These are phyloP conservation scores for Monoraphidium neglectum DNA, from an alignment of 139 green algal genomes.

Conservation along the genomic window DNA sequence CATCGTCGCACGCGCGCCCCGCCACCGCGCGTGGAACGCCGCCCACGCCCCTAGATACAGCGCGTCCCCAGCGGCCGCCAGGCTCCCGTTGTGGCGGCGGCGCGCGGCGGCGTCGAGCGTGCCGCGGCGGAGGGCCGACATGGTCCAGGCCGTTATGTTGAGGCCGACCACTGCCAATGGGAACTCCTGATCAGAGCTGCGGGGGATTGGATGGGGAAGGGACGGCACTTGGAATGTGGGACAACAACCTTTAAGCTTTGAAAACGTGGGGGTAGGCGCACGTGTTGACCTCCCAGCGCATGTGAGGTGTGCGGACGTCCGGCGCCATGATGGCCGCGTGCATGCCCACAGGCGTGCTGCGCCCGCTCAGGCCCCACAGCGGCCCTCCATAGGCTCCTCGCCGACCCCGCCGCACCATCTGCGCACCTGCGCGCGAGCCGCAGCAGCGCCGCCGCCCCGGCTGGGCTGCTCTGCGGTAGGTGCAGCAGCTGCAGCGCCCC, in stretches of 20 bases:
- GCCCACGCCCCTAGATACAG: slow-evolving; percentile 28
- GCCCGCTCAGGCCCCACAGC: too few relatives aligned
- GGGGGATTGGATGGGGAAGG: background rate
- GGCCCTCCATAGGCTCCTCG: too few relatives aligned
- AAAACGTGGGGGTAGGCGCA: background rate
- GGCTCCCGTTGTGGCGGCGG: background rate
- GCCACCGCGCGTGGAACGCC: slow-evolving; percentile 16
- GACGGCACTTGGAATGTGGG: background rate
- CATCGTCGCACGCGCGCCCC: slow-evolving; percentile 7
- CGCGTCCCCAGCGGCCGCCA: slow-evolving; percentile 13
- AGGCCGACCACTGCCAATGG: slow-evolving; percentile 62
- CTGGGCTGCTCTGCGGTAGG: slow-evolving; percentile 35
- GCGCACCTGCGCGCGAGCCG: slow-evolving; percentile 40
- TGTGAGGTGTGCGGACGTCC: too few relatives aligned
- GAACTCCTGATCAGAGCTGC: slow-evolving; percentile 55
- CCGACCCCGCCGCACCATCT: too few relatives aligned
- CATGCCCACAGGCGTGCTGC: too few relatives aligned
- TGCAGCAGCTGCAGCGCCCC: slow-evolving; percentile 65
- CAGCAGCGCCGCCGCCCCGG: slow-evolving; percentile 35
- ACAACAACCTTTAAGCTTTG: background rate
- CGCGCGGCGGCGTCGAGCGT: background rate
- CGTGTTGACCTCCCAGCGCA: background rate
- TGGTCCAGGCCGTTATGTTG: slow-evolving; percentile 67
- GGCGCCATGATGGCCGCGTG: too few relatives aligned
- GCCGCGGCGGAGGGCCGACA: slow-evolving; percentile 20